Conservation (phyloP, 2,329 filamentous ascomycete species). For the Paradendryphiella salina region DNA sequence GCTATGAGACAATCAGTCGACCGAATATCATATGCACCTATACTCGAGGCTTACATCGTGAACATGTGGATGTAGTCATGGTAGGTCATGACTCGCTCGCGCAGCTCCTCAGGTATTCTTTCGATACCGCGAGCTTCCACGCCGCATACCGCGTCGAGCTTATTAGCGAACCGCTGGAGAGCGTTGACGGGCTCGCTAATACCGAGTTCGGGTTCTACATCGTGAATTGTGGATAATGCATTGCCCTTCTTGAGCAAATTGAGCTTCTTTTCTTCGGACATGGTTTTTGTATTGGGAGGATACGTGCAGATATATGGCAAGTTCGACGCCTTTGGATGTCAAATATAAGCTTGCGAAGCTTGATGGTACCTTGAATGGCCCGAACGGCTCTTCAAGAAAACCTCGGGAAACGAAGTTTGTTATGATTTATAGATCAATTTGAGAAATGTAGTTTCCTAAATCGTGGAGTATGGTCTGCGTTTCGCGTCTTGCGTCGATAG, state of each 20-base stretch:
- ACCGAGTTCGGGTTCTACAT: slow-evolving; percentile 19
- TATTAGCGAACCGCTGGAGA: slow-evolving; percentile 27
- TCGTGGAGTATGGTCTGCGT: too few species aligned
- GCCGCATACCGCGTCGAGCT: slow-evolving; percentile 33
- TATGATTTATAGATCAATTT: too few species aligned
- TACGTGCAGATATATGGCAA: too few species aligned
- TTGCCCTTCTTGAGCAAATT: slow-evolving; percentile 11
- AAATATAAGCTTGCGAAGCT: not conserved
- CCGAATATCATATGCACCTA: not conserved
- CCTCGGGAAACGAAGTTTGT: too few species aligned
- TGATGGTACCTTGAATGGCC: not conserved
- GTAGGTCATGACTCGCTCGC: slow-evolving; percentile 18
- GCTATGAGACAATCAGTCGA: slow-evolving; percentile 6
- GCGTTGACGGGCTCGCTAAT: slow-evolving; percentile 23
- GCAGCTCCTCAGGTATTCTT: slow-evolving; percentile 37
- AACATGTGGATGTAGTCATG: slow-evolving; percentile 32
- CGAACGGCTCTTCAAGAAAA: not conserved
- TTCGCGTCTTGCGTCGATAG: too few species aligned
- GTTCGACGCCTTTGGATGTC: not conserved
- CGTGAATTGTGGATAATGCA: not conserved
- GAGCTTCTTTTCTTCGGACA: slow-evolving; percentile 6
- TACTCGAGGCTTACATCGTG: slow-evolving; percentile 21
- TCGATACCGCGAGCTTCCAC: slow-evolving; percentile 42
- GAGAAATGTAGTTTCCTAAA: too few species aligned
- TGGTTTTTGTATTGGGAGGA: not conserved